Evolutionary conservation across 2,329 filamentous ascomycete genomes (phyloP), one percentile per base, ranked within the genome.

Genomic region (Calonectria montana): DNA sequence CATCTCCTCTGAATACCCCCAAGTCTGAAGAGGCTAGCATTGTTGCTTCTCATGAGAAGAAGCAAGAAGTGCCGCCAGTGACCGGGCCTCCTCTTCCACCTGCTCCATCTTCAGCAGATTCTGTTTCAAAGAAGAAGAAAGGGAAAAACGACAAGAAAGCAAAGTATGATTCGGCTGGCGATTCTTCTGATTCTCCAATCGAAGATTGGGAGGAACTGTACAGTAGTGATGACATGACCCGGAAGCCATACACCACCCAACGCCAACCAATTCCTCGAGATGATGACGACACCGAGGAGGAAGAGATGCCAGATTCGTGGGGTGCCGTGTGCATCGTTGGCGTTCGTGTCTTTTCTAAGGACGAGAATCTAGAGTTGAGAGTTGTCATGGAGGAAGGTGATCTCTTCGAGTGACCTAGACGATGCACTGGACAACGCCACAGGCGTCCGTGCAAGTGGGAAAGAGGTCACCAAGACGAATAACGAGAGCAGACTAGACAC

Each of bases 291-390:
- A 87, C 86, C 0, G 88, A 90, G n/a, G 89, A 91, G 69, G 89
- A 91, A 76, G 88, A 87, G 71, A 83, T 86, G 76, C 81, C 87
- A 0, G 87, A 89, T 27, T 88, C 89, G 1, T 92, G 91, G 91
- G 92, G 92, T 77, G 90, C 91, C 4, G 86, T 92, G 53, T 89
- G 87, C 65, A 88, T 92, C 21, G 87, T 92, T 0, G 90, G 91
- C 0, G 82, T 92, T 64, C 87, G 90, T 4, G 88, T 92, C 7
- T 92, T 92, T 79, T 88, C 88, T 77, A 90, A 89, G 80, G 88
- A 92, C 77, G 85, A 87, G 53, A 81, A 84, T 35, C 82, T 91
- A 2, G 86, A 89, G 79, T 80, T 91, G n/a, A 84, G 85, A 43
- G 86, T 89, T 15, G 87, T 91, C 23, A 86, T 90, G 81, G 88